Evolutionary conservation across 176 grass and related monocot species (phyloP), one percentile per base, ranked within the genome.

Genomic region (Juncus effusus): DNA sequence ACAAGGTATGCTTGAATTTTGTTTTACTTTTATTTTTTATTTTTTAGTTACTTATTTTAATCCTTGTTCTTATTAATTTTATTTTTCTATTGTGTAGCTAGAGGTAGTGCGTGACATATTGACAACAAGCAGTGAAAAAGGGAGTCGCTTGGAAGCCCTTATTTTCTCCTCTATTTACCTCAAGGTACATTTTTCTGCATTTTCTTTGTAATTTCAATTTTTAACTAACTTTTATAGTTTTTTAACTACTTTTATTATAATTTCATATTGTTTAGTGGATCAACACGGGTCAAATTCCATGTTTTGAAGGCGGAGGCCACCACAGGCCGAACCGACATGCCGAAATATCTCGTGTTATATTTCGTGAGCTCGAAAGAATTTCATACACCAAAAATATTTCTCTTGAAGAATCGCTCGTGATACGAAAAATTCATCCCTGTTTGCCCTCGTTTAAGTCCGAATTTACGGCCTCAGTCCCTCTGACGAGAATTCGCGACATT

Each of bases 381-480:
- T 81, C 87, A 77, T 81, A 73, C 62, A 66, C 10, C 6, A 77
- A 91, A 85, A 79, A 71, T 61, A 69, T 74, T 65, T 76, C 79
- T 74, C 37, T 84, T 64, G 65, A 96, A 77, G 87, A 91, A 56
- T 59, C 86, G 74, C 81, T 96, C 63, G 73, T 91, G 61, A 89
- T 89, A 70, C 82, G 85, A 74, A 91, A 89, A 59, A 83, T 91
- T 67, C 93, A 96, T 78, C 82, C 82, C 42, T 96, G 84, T 79
- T 75, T 96, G 79, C 93, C 93, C 83, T 96, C 93, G 65, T 96
- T 96, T 76, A 96, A 96, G 77, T 79, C 87, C 65, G 93, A 96
- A 54, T 96, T 96, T 89, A 96, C 93, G 70, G 93, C 93, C 50
- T 85, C 93, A 63, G 93, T 96, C 57, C 93, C 93, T 88, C 80